Evolutionary conservation across 768 basidiomycete genomes (phyloP).

Genomic region (Boletus subcaerulescens): DNA sequence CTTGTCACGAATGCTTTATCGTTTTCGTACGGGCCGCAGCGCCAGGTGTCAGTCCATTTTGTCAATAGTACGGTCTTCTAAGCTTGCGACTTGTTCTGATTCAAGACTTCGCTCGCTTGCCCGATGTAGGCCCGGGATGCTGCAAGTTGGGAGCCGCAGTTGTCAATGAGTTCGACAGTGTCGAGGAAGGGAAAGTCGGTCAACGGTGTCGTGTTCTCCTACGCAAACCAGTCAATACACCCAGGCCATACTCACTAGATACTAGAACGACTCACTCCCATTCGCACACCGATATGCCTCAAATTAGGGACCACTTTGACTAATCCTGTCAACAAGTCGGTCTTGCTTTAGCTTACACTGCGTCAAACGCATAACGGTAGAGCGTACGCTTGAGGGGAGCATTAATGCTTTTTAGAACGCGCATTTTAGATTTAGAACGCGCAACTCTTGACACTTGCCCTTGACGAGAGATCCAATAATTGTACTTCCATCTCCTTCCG

Average conservation of each 20-base stretch:
- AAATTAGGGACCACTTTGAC: constrained; percentile 4
- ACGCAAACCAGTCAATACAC: background rate
- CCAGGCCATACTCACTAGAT: background rate
- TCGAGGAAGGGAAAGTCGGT: background rate
- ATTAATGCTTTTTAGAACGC: background rate
- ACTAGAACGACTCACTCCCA: background rate
- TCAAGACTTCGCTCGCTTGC: background rate
- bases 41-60: background rate
- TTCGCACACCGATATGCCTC: background rate
- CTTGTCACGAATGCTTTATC: background rate
- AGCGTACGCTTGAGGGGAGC: background rate
- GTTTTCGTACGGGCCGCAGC: background rate
- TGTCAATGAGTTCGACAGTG: background rate
- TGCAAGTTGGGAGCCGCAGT: background rate
- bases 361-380: constrained; percentile 3
- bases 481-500: constrained; percentile 1
- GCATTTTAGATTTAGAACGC: constrained; percentile 3
- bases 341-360: background rate
- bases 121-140: background rate
- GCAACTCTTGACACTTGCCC: background rate
- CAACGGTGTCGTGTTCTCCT: background rate
- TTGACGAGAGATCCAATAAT: constrained; percentile 6
- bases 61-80: background rate
- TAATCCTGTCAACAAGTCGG: background rate
- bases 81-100: background rate